Percentiles rank a stretch among this genome's conserved stretches.
These are phyloP conservation scores for Lentithecium fluviatile DNA, from an alignment of 495 filamentous ascomycete genomes.

Conservation along the genomic window DNA sequence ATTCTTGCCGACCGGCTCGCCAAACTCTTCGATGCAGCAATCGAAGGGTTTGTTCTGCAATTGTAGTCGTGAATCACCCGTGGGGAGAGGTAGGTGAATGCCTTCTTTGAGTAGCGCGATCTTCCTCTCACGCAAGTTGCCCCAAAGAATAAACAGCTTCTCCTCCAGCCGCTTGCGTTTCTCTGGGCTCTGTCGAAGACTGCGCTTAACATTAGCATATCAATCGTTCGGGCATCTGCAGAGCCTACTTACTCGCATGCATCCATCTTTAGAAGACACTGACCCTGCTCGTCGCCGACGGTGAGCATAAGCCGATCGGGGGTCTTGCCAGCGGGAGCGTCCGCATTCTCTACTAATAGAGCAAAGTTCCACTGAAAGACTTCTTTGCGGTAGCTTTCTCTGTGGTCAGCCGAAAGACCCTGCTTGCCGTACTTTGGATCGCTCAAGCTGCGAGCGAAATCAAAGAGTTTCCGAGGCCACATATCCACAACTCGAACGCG, in stretches of 20 bases:
- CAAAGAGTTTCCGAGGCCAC: constrained; percentile 65
- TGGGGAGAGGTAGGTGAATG: constrained; percentile 2
- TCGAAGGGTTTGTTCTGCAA: constrained; percentile 52
- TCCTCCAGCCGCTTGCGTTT: constrained; percentile 58
- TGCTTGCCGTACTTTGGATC: no score
- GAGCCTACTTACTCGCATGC: constrained; percentile 61
- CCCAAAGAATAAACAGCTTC: constrained; percentile 80
- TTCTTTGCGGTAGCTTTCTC: not conserved
- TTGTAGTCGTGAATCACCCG: not conserved
- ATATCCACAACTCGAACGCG: constrained; percentile 79
- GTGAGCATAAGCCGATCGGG: constrained; percentile 55
- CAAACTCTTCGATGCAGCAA: constrained; percentile 65
- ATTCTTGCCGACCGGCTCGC: constrained; percentile 41
- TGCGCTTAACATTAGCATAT: constrained; percentile 32
- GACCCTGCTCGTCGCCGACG: constrained; percentile 64
- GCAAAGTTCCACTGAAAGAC: constrained; percentile 42
- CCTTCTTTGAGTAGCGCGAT: constrained; percentile 16
- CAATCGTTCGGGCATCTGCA: not conserved
- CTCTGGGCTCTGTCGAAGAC: constrained; percentile 53
- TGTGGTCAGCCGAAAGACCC: not conserved
- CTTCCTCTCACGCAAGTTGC: constrained; percentile 56
- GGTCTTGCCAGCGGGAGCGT: constrained; percentile 4
- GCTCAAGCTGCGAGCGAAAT: constrained; percentile 57
- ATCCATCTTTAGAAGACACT: constrained; percentile 63
- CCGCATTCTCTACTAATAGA: constrained; percentile 39